Conservation (phyloP, 768 basidiomycete species). For the Boletales sp. region DNA sequence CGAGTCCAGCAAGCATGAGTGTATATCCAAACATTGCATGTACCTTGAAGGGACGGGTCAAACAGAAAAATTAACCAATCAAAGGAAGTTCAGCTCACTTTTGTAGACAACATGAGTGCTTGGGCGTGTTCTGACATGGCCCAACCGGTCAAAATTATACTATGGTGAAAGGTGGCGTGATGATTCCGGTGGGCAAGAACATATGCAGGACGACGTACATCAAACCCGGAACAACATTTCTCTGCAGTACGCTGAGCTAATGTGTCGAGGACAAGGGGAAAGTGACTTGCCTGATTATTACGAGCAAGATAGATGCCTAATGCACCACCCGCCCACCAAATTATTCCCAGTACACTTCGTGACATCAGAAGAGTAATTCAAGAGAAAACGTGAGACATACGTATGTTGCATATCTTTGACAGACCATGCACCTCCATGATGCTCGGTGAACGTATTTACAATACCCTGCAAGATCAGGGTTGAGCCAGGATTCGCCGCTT, state of each 20-base stretch:
- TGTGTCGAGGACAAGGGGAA: not conserved
- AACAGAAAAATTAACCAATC: not conserved
- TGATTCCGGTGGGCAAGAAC: not conserved
- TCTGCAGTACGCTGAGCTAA: conserved; percentile 33
- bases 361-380: not conserved
- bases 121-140: conserved; percentile 91
- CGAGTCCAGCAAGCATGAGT: conserved; percentile 76
- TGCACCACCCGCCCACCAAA: conserved; percentile 88
- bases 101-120: conserved; percentile 78
- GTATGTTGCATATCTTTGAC: conserved; percentile 96
- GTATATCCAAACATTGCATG: conserved; percentile 84
- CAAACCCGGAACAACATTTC: conserved; percentile 75
- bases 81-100: conserved; percentile 45
- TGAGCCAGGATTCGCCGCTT: not conserved
- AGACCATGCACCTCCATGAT: conserved; percentile 77
- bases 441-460: conserved; percentile 94
- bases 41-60: conserved; percentile 43
- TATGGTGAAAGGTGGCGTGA: conserved; percentile 23
- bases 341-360: conserved; percentile 49
- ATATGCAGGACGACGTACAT: conserved; percentile 50
- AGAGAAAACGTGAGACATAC: conserved; percentile 40
- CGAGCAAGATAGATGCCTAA: conserved; percentile 81
- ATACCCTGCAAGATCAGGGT: conserved; percentile 8
- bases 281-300: conserved; percentile 60
- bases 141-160: conserved; percentile 89